Conservation (phyloP, 306 rosid species). For the Vigna hirtella region DNA sequence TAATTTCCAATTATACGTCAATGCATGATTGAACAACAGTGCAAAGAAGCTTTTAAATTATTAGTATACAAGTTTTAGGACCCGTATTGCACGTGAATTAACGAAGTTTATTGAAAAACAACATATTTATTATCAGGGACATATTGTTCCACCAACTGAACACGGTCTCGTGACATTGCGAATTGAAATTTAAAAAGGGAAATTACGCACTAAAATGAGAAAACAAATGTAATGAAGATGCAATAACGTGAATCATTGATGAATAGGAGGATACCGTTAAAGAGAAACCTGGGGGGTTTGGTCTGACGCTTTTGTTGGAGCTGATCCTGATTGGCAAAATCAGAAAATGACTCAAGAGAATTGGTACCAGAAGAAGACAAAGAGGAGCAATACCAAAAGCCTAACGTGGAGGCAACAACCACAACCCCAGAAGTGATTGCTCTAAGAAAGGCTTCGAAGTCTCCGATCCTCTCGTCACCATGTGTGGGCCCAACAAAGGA, state of each 20-base stretch:
- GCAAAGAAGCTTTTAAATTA: too few species aligned
- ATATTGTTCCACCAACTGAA: too few species aligned
- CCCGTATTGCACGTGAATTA: too few species aligned
- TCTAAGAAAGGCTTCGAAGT: constrained; percentile 46
- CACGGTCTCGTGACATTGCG: background rate
- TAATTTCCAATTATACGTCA: background rate
- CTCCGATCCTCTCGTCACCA: constrained; percentile 16
- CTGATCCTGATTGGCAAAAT: constrained; percentile 42
- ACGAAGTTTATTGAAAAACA: too few species aligned
- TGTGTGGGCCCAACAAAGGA: constrained; percentile 27
- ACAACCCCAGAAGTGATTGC: constrained; percentile 54
- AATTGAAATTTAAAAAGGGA: background rate
- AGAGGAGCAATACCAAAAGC: constrained; percentile 56
- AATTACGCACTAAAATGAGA: background rate
- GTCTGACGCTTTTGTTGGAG: constrained; percentile 40
- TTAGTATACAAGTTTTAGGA: too few species aligned
- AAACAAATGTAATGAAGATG: constrained; percentile 3
- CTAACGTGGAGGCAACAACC: constrained; percentile 61
- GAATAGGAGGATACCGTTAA: constrained; percentile 48
- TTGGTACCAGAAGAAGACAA: constrained; percentile 39
- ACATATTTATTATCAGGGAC: too few species aligned
- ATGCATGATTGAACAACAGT: background rate
- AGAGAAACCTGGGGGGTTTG: constrained; percentile 54
- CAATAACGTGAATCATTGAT: background rate
- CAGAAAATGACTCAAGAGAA: constrained; percentile 52